Percentiles rank a stretch among this genome's conserved stretches.
Conservation (phyloP, 2,329 filamentous ascomycete species). For the Phaeophleospora eucalypticola region DNA sequence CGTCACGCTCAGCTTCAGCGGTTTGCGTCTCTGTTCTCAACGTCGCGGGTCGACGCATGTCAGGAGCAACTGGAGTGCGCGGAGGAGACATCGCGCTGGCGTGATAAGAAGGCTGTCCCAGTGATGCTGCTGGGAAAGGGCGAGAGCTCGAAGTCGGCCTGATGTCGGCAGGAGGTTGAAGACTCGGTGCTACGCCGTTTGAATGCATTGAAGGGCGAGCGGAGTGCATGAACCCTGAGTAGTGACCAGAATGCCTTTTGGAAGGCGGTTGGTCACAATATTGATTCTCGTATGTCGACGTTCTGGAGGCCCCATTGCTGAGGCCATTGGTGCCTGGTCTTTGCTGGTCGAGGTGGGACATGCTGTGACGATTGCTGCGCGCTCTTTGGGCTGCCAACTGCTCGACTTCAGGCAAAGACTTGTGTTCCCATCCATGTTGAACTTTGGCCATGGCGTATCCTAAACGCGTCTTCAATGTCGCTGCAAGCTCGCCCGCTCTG, state of each 20-base stretch:
- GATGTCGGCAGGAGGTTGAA: conserved; percentile 32
- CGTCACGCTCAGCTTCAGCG: conserved; percentile 68
- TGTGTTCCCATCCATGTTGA: conserved; percentile 80
- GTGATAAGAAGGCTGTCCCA: conserved; percentile 4
- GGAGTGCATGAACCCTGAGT: conserved; percentile 15
- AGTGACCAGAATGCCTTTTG: conserved; percentile 32
- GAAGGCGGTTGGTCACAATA: conserved; percentile 21
- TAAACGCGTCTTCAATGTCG: conserved; percentile 75
- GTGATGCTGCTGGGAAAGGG: conserved; percentile 4
- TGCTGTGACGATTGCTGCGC: conserved; percentile 24
- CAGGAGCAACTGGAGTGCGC: conserved; percentile 31
- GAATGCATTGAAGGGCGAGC: conserved; percentile 8
- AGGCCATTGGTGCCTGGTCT: conserved; percentile 28
- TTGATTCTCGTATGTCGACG: conserved; percentile 28
- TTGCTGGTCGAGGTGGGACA: conserved; percentile 23
- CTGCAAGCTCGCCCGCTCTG: conserved; percentile 78
- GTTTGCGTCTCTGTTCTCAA: conserved; percentile 67
- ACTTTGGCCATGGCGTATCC: conserved; percentile 94
- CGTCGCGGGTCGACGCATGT: conserved; percentile 40
- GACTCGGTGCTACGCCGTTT: conserved; percentile 7
- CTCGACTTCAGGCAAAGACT: conserved; percentile 73
- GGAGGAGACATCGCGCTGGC: conserved; percentile 30
- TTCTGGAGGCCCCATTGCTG: conserved; percentile 23
- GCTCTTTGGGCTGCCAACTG: conserved; percentile 64
- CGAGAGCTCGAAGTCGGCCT: conserved; percentile 19